Evolutionary conservation across 495 filamentous ascomycete species (phyloP).

Genomic region (Oidiodendron maius): DNA sequence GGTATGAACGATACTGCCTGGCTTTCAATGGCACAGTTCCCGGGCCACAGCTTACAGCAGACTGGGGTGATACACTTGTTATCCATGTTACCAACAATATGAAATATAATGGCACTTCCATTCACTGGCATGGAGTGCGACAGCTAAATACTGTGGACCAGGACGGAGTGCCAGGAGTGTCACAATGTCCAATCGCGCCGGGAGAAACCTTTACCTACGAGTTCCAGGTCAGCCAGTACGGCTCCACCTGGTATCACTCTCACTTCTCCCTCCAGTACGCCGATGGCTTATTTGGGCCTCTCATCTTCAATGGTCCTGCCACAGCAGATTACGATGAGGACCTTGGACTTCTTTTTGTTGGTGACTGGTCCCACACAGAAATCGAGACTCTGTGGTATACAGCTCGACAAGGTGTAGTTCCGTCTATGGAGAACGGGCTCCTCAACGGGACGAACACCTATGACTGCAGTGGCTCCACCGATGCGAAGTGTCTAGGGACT

Average conservation of each 20-base stretch:
- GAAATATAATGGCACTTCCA: conserved; percentile 22
- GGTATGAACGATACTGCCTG: conserved; percentile 32
- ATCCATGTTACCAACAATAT: conserved; percentile 22
- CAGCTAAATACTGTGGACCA: conserved; percentile 11
- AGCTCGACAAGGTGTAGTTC: no score
- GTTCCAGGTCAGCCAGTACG: conserved; percentile 44
- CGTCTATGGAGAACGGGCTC: no score
- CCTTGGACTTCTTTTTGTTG: no score
- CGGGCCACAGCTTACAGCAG: conserved; percentile 32
- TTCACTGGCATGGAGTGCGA: conserved; percentile 46
- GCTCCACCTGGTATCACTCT: conserved; percentile 55
- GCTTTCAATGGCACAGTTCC: conserved; percentile 40
- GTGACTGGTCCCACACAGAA: no score
- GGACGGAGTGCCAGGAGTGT: conserved; percentile 34
- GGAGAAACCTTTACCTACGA: conserved; percentile 39
- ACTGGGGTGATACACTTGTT: conserved; percentile 35
- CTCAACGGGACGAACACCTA: no score
- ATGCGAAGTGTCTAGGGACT: no score
- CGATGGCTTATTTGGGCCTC: no score
- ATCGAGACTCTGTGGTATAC: no score
- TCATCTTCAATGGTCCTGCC: no score
- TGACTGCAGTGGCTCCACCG: no score
- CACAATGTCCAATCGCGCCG: conserved; percentile 38
- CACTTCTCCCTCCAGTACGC: conserved; percentile 53
- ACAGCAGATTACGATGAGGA: no score